Evolutionary conservation across 202 grass and related monocot species (phyloP), one percentile per base, ranked within the genome.

Genomic region (Bolboschoenoplectus hybrid): DNA sequence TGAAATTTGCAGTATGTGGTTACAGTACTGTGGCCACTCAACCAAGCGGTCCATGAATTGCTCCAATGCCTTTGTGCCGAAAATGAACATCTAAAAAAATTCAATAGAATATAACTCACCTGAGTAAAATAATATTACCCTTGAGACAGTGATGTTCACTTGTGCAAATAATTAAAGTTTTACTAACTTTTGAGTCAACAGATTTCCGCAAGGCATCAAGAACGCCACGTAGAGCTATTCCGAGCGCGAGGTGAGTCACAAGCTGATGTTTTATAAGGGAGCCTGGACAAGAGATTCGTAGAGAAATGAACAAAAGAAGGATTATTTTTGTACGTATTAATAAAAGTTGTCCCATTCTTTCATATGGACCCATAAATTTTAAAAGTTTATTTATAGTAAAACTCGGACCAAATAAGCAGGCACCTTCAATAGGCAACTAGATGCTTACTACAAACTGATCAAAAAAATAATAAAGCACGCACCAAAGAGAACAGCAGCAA

Each of bases 1-100:
- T 83, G 96, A 94, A 86, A 98, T 98, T 88, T 98, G 96, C 63
- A 98, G 85, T 92, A 98, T 94, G 82, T 95, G 96, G 82, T 98
- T 98, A 86, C 96, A 98, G 82, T 98, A 98, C 55, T 93, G 93
- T 63, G 96, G 96, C 93, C 91, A 95, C 74, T 95, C 93, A 76
- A 94, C 91, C 74, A 98, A 56, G 74, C 96, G 93, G 88, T 95
- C 96, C 90, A 91, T 94, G 84, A 98, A 98, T 55, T 98, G 91
- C 84, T 95, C 95, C 80, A 98, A 87, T 0, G 96, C 96, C 86
- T 91, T 92, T 6, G 90, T 95, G 35, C 95, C 95, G 34, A 98
- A 98, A 86, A 95, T 94, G 87, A 95, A 98, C 96, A 98, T 98
- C 96, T 98, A 93, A 65, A 92, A 85, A 86, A 91, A 92, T 19